Evolutionary conservation across 371 early-diverging fungal species (phyloP).

Genomic region (Basidiobolus meristosporus): DNA sequence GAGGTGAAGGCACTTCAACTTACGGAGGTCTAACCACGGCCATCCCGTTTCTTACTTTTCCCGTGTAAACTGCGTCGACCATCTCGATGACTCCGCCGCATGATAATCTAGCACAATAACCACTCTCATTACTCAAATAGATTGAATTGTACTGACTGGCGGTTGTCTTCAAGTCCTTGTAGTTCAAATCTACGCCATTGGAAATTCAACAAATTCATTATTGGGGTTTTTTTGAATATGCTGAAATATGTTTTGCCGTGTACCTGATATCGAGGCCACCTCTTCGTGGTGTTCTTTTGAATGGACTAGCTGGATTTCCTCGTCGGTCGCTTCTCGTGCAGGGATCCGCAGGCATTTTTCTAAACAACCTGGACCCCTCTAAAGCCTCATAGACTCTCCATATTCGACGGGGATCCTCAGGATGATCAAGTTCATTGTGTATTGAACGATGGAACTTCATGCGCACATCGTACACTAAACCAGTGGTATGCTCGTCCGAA

Average conservation of each 20-base stretch:
- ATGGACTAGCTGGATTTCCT: slow-evolving; percentile 40
- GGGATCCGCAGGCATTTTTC: slow-evolving; percentile 24
- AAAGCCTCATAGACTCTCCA: slow-evolving; percentile 37
- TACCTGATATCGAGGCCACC: slow-evolving; percentile 18
- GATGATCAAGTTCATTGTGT: slow-evolving; percentile 30
- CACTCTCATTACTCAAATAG: slow-evolving; percentile 42
- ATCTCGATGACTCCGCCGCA: slow-evolving; percentile 60
- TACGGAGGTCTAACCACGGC: slow-evolving; percentile 67
- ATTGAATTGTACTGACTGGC: slow-evolving; percentile 28
- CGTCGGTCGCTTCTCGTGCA: slow-evolving; percentile 21
- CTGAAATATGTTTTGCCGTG: background rate
- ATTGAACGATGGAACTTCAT: slow-evolving; percentile 4
- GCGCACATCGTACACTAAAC: slow-evolving; percentile 8
- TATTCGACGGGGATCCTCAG: slow-evolving; percentile 54
- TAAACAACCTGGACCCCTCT: slow-evolving; percentile 17
- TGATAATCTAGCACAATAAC: slow-evolving; percentile 34
- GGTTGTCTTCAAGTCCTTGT: slow-evolving; percentile 3
- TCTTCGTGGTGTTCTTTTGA: slow-evolving; percentile 16
- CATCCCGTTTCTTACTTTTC: slow-evolving; percentile 50
- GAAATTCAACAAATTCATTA: background rate
- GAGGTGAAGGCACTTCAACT: background rate
- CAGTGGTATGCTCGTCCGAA: slow-evolving; percentile 1
- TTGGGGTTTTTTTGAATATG: background rate
- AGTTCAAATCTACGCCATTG: background rate
- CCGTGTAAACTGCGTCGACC: slow-evolving; percentile 37